These are phyloP conservation scores for Metschnikowia koreensis DNA, from an alignment of 805 yeast genomes.

Conservation along the genomic window DNA sequence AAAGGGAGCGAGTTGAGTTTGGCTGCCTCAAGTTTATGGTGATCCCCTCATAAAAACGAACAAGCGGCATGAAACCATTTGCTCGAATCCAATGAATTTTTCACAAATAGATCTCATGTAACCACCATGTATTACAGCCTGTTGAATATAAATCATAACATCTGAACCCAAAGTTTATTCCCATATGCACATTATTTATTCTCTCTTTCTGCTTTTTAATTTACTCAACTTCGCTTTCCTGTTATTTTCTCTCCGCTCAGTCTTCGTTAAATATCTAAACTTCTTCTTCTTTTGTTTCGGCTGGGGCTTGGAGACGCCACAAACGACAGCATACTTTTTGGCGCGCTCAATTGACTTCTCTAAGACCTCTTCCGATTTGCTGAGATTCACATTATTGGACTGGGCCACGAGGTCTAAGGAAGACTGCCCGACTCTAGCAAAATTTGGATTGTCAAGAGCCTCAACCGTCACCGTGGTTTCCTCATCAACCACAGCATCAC, in stretches of 20 bases:
- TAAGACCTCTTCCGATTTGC: constrained; percentile 64
- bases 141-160: not conserved
- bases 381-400: constrained; percentile 68
- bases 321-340: constrained; percentile 71
- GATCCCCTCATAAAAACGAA: not conserved
- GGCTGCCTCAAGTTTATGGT: not conserved
- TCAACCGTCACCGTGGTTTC: constrained; percentile 57
- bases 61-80: too few species aligned
- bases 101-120: too few species aligned
- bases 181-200: constrained; percentile 7
- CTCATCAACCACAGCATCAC: constrained; percentile 43
- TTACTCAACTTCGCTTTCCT: constrained; percentile 34
- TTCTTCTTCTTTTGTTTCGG: constrained; percentile 48
- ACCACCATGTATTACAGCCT: not conserved
- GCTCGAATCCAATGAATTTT: too few species aligned
- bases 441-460: constrained; percentile 47
- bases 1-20: not conserved
- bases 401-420: constrained; percentile 49
- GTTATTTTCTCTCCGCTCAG: constrained; percentile 60
- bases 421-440: constrained; percentile 31
- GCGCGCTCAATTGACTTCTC: constrained; percentile 77
- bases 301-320: constrained; percentile 47
- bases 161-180: constrained; percentile 1
- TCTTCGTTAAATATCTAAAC: constrained; percentile 82
- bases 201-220: constrained; percentile 20